Evolutionary conservation across 164 flowering plant species (phyloP).

Genomic region (Vitis cinerea): DNA sequence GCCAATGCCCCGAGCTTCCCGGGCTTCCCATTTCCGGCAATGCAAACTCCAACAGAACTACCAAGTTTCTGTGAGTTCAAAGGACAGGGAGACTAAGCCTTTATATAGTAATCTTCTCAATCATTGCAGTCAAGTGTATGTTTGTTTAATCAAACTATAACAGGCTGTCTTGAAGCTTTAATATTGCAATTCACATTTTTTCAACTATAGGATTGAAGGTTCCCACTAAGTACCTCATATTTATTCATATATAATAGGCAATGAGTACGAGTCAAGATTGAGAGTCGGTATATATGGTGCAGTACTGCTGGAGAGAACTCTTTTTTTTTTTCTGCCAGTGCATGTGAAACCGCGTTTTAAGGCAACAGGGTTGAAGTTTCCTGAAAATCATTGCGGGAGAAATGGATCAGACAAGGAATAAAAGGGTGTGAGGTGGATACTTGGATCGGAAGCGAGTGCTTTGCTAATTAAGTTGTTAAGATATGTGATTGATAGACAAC

Average conservation of each 20-base stretch:
- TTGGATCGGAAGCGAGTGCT: too few relatives aligned
- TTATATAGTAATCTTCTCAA: constrained; percentile 1
- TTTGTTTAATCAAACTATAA: background rate
- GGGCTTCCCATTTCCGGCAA: constrained; percentile 1
- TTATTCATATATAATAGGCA: background rate
- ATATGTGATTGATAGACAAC: too few relatives aligned
- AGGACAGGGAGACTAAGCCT: background rate
- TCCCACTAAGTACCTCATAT: too few relatives aligned
- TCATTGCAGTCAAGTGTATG: background rate
- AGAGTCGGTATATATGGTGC: background rate
- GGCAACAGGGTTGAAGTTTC: too few relatives aligned
- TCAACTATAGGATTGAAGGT: too few relatives aligned
- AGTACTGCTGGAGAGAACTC: background rate
- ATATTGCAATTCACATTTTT: background rate
- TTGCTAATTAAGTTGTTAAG: too few relatives aligned
- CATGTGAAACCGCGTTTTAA: too few relatives aligned
- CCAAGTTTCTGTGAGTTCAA: background rate
- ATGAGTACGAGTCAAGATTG: background rate
- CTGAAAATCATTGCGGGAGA: too few relatives aligned
- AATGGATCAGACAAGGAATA: too few relatives aligned
- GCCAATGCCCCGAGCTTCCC: constrained; percentile 4
- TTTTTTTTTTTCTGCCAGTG: too few relatives aligned
- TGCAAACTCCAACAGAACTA: background rate
- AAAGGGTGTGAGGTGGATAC: too few relatives aligned
- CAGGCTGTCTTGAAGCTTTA: background rate